Base-by-base conservation (phyloP, 2,329 filamentous ascomycete species). In the Aspergillus ruber region DNA sequence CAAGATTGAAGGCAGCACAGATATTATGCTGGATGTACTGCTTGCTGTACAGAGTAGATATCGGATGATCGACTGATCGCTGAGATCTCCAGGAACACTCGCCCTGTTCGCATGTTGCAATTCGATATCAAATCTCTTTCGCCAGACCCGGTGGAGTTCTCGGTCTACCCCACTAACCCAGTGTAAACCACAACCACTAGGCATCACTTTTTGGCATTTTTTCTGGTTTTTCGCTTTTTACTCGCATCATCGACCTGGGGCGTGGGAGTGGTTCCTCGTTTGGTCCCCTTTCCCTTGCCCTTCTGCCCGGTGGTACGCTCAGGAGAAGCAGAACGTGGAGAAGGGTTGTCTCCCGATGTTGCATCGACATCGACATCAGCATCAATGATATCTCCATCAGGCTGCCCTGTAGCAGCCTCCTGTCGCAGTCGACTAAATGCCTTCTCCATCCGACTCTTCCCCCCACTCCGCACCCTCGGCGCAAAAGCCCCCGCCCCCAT, bases 371-470 rank as follows among this genome's bases (percentile, higher is more conserved):
- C 48, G 9, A 32, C 33, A 12, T 44, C 49, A 3, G n/a, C 36
- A 10, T 43, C 42, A 35, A n/a, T 6, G 10, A 8, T 8, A 21
- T 43, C 15, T 50, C 53, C 17, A 21, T 39, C 18, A 9, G 17
- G 4, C 49, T 60, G 58, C 25, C 57, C 59, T 29, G 57, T 53
- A 50, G 62, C 63, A 27, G 77, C 78, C 55, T 79, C 78, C 23
- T 77, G 74, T 52, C 82, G 80, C 47, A 94, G 72, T 63, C 76
- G 81, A 48, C 78, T 79, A 47, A 93, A 82, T 0, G 88, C 88
- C 46, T 82, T 84, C 40, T 82, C 82, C 85, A 94, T 79, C 67
- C 87, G 85, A 61, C 85, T 90, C 33, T 80, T 81, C 50, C 80
- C 79, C 10, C 71, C 77, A 21, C 73, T 68, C 47, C 74, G 80